Evolutionary conservation across 1,284 basidiomycete genomes (phyloP).

Genomic region (Ganoderma lingzhi): DNA sequence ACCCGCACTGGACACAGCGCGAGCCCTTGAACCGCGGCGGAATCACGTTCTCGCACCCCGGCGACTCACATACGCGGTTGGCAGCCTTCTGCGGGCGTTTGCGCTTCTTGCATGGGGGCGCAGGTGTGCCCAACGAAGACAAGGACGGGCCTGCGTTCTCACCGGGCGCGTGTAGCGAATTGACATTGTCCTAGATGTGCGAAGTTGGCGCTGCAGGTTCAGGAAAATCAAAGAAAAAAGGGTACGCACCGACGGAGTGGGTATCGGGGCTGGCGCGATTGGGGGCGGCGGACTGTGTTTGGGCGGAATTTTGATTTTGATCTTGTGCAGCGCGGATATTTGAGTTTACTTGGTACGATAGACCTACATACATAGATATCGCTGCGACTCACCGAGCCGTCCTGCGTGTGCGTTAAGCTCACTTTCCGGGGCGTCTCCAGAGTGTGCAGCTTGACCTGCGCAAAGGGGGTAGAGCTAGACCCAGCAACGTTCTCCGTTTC

Average conservation of each 20-base stretch:
- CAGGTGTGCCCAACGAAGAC: neutral
- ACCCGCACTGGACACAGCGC: constrained; percentile 25
- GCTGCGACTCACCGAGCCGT: constrained; percentile 1
- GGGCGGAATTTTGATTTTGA: constrained; percentile 4
- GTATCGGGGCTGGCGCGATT: neutral
- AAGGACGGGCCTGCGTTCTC: neutral
- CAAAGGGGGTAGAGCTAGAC: neutral
- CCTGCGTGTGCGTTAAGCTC: neutral
- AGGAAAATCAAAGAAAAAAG: neutral
- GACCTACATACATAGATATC: neutral
- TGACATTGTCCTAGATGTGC: neutral
- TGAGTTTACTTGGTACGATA: neutral
- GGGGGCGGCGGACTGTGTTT: neutral
- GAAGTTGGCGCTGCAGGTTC: neutral
- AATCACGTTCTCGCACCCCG: constrained; percentile 16
- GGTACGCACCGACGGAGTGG: neutral
- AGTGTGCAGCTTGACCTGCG: neutral
- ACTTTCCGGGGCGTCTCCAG: constrained; percentile 1
- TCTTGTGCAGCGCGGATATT: neutral
- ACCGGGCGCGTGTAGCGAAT: neutral
- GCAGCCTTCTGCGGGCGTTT: constrained; percentile 4
- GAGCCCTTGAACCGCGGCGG: constrained; percentile 13
- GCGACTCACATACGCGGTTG: constrained; percentile 16
- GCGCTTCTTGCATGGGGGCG: constrained; percentile 17
- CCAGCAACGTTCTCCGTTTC: neutral